Evolutionary conservation across 345 rosid genomes (phyloP).

Genomic region (Acer saccharum): DNA sequence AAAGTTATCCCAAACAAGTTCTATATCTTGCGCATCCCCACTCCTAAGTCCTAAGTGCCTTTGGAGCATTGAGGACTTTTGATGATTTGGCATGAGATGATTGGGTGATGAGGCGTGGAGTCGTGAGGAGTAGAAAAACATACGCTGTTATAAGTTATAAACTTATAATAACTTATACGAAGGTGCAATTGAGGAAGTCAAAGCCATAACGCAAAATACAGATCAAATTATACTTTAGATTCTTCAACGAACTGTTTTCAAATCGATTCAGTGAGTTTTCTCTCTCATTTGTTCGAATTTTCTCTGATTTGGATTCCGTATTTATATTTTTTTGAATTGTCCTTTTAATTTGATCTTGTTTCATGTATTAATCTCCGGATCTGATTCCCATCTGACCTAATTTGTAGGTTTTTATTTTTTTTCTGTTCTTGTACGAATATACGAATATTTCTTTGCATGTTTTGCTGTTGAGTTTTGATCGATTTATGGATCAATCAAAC

Average conservation of each 20-base stretch:
- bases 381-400: neutral
- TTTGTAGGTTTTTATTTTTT: neutral
- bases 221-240: neutral
- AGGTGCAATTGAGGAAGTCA: too few relatives aligned
- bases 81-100: constrained; percentile 11
- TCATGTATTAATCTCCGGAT: neutral
- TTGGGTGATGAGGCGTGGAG: neutral
- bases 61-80: too few relatives aligned
- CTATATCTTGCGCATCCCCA: too few relatives aligned
- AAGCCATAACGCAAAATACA: too few relatives aligned
- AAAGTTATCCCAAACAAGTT: too few relatives aligned
- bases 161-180: too few relatives aligned
- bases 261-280: constrained; percentile 12
- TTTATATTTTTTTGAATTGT: neutral
- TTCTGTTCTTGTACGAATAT: neutral
- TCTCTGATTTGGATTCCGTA: neutral
- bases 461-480: neutral
- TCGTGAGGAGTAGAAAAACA: neutral
- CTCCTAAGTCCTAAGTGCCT: too few relatives aligned
- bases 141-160: too few relatives aligned
- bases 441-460: too few relatives aligned
- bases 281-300: neutral
- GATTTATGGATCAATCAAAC: neutral
- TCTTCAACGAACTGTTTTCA: neutral
- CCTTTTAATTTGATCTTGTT: neutral